Percentiles rank a stretch among this genome's conserved stretches.
Evolutionary conservation across 2,329 filamentous ascomycete genomes (phyloP).

Genomic region (Colletotrichum lupini): DNA sequence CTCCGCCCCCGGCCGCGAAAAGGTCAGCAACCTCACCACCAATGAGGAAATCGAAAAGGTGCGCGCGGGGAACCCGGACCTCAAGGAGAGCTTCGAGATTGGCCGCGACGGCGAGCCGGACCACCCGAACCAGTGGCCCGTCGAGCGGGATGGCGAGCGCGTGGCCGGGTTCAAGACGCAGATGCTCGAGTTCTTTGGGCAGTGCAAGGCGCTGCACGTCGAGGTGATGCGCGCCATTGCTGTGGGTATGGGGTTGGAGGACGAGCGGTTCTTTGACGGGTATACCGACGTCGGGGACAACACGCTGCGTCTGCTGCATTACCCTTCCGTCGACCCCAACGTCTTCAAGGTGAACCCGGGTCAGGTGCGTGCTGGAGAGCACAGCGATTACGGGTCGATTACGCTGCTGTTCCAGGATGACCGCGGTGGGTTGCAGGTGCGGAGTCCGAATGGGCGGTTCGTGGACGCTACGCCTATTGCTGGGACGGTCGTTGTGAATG

Average conservation of each 20-base stretch:
- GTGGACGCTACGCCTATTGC: conserved; percentile 86
- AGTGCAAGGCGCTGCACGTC: conserved; percentile 79
- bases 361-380: conserved; percentile 81
- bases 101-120: conserved; percentile 68
- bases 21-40: conserved; percentile 70
- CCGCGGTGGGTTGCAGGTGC: conserved; percentile 66
- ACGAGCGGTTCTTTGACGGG: conserved; percentile 78
- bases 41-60: conserved; percentile 66
- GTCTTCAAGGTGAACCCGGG: conserved; percentile 75
- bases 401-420: conserved; percentile 72
- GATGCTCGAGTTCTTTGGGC: conserved; percentile 81
- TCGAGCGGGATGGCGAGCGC: conserved; percentile 57
- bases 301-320: conserved; percentile 80
- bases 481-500: conserved; percentile 87
- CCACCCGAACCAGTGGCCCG: conserved; percentile 82
- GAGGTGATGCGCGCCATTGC: conserved; percentile 88
- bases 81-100: conserved; percentile 79
- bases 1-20: conserved; percentile 76
- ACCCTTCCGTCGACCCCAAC: conserved; percentile 73
- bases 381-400: conserved; percentile 74
- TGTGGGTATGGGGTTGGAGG: conserved; percentile 79
- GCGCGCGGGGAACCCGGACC: conserved; percentile 68
- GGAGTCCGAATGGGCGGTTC: conserved; percentile 80
- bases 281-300: conserved; percentile 79
- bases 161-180: conserved; percentile 72